These are phyloP conservation scores for Heterobasidion parviporum DNA, from an alignment of 1,284 basidiomycete genomes.

Conservation along the genomic window DNA sequence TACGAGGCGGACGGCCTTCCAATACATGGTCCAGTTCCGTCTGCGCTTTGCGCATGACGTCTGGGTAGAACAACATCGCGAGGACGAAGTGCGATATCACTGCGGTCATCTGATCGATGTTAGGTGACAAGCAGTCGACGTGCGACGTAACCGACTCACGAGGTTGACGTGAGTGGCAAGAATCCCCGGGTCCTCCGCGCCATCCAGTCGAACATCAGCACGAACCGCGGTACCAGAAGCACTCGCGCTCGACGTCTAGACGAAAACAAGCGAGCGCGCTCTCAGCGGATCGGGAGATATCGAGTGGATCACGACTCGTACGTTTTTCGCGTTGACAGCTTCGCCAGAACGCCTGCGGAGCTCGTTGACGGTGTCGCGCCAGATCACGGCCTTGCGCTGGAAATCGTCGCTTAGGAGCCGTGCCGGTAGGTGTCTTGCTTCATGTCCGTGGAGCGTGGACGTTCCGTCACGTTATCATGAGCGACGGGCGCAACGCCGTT, in stretches of 20 bases:
- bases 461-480: too few species aligned
- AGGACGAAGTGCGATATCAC: slow-evolving; percentile 47
- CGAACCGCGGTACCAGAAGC: background rate
- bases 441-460: too few species aligned
- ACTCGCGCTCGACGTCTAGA: background rate
- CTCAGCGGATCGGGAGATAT: background rate
- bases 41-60: slow-evolving; percentile 40
- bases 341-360: slow-evolving; percentile 3
- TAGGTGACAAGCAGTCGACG: background rate
- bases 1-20: slow-evolving; percentile 41
- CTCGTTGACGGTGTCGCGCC: slow-evolving; percentile 11
- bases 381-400: slow-evolving; percentile 31
- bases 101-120: slow-evolving; percentile 29
- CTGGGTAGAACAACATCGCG: slow-evolving; percentile 48
- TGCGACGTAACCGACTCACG: too few species aligned
- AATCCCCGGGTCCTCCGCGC: too few species aligned
- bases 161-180: too few species aligned
- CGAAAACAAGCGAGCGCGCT: too few species aligned
- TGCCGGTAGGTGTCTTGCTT: slow-evolving; percentile 27
- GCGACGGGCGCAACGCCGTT: too few species aligned
- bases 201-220: background rate
- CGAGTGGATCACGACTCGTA: background rate
- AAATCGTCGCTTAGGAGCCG: slow-evolving; percentile 37
- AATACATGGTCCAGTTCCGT: slow-evolving; percentile 48
- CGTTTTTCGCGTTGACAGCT: slow-evolving; percentile 1